Conservation (phyloP, 2,329 filamentous ascomycete species). For the Emydomyces testavorans region DNA sequence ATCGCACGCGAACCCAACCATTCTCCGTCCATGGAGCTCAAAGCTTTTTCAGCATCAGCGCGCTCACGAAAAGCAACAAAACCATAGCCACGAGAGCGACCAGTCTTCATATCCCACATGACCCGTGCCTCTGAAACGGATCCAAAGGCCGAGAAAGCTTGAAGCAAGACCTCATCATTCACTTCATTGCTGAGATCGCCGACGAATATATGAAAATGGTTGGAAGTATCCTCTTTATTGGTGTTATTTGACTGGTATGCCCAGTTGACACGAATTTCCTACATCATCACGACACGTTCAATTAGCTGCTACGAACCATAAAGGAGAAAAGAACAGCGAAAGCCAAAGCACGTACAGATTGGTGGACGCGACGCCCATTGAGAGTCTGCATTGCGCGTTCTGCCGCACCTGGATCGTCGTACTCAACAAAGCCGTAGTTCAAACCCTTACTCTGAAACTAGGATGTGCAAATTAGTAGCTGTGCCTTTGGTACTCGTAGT, state of each 20-base stretch:
- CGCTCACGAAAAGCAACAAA: slow-evolving; percentile 97
- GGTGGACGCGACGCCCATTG: slow-evolving; percentile 89
- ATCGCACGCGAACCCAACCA: slow-evolving; percentile 97
- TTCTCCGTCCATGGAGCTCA: slow-evolving; percentile 97
- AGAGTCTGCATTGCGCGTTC: slow-evolving; percentile 95
- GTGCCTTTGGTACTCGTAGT: background rate
- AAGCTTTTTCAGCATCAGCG: slow-evolving; percentile 82
- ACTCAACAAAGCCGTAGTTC: slow-evolving; percentile 98
- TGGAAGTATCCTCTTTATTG: slow-evolving; percentile 94
- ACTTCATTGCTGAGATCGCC: slow-evolving; percentile 97
- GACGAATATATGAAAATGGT: slow-evolving; percentile 98
- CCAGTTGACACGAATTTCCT: slow-evolving; percentile 99
- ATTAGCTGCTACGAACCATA: background rate
- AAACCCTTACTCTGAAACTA: slow-evolving; percentile 72
- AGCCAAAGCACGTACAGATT: slow-evolving; percentile 55
- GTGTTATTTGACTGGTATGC: slow-evolving; percentile 92
- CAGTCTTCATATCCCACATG: slow-evolving; percentile 99
- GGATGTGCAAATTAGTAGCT: slow-evolving; percentile 17
- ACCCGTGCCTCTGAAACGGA: slow-evolving; percentile 94
- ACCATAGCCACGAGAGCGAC: slow-evolving; percentile 89
- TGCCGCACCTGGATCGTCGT: slow-evolving; percentile 91
- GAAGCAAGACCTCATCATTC: slow-evolving; percentile 85
- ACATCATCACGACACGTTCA: slow-evolving; percentile 15
- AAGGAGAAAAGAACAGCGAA: background rate
- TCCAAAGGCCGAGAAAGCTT: slow-evolving; percentile 93